A percentile compares a stretch with the other conserved stretches of the same genome.
Evolutionary conservation across 2,329 filamentous ascomycete species (phyloP).

Genomic region (Parascedosporium putredinis): DNA sequence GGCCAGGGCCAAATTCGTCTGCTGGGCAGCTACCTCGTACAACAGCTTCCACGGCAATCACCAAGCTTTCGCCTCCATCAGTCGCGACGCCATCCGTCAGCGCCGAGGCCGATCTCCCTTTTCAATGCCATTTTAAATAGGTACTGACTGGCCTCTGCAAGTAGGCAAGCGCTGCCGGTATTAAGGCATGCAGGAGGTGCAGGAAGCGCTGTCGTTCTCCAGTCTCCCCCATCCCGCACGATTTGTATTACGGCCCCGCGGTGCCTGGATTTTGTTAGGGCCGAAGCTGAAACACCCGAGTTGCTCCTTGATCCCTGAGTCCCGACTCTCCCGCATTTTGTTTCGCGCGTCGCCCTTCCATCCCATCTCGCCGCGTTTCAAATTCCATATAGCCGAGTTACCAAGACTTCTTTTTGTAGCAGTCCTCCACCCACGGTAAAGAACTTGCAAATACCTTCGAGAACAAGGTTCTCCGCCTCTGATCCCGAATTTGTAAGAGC

Average conservation of each 20-base stretch:
- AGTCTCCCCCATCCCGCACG: background rate
- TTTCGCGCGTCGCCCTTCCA: background rate
- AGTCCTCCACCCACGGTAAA: background rate
- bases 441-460: no score
- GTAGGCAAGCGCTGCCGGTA: no score
- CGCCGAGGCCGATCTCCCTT: background rate
- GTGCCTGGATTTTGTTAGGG: background rate
- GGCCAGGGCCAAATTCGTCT: no score
- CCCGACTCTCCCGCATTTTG: background rate
- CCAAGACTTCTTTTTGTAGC: background rate
- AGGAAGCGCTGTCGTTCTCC: no score
- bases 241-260: background rate
- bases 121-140: background rate
- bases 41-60: no score
- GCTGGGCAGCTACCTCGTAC: no score
- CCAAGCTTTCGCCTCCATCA: background rate
- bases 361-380: constrained; percentile 1
- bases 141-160: no score
- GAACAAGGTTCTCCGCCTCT: no score
- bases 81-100: background rate
- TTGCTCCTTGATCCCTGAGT: background rate
- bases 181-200: no score
- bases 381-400: background rate
- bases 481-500: background rate
- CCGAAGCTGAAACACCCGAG: background rate